phyloP scores from a whole-genome alignment of 768 basidiomycete species.

The Lactarius sanguifluus region DNA sequence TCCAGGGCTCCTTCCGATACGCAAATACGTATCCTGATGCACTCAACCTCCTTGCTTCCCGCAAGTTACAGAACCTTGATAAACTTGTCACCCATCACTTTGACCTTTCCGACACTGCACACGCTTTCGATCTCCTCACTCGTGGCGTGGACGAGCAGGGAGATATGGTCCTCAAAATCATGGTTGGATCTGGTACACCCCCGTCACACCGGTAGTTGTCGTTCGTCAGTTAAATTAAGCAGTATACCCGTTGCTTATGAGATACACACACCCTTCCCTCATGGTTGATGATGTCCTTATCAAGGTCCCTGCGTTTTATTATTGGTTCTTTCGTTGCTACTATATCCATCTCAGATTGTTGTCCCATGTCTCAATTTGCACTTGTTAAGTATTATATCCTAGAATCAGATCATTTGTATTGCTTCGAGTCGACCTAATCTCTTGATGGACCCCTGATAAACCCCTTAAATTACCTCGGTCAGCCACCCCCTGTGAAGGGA shows the following conservation, averaged over 20 bases:
- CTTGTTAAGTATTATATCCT: constrained; percentile 17
- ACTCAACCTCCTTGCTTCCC: constrained; percentile 62
- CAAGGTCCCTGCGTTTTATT: constrained; percentile 4
- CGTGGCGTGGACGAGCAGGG: constrained; percentile 78
- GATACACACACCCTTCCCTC: constrained; percentile 3
- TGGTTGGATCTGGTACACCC: constrained; percentile 52
- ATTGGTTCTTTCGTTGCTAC: constrained; percentile 3
- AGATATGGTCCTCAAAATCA: constrained; percentile 84
- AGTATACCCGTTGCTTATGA: constrained; percentile 25
- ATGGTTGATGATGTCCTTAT: constrained; percentile 6
- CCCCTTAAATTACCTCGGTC: background rate
- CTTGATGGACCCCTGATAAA: background rate
- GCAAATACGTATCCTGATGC: constrained; percentile 91
- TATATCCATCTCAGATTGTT: background rate
- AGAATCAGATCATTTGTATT: constrained; percentile 16
- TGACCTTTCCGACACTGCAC: constrained; percentile 57
- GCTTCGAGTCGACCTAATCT: background rate
- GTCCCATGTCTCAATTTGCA: constrained; percentile 7
- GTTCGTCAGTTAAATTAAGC: constrained; percentile 14
- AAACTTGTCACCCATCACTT: constrained; percentile 82
- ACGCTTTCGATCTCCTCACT: constrained; percentile 81
- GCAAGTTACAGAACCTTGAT: constrained; percentile 60
- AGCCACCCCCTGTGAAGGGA: background rate
- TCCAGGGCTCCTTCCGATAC: constrained; percentile 89
- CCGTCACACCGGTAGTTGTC: constrained; percentile 17